These are phyloP conservation scores for Melastoma malabathricum DNA, from an alignment of 345 rosid species.

Conservation along the genomic window DNA sequence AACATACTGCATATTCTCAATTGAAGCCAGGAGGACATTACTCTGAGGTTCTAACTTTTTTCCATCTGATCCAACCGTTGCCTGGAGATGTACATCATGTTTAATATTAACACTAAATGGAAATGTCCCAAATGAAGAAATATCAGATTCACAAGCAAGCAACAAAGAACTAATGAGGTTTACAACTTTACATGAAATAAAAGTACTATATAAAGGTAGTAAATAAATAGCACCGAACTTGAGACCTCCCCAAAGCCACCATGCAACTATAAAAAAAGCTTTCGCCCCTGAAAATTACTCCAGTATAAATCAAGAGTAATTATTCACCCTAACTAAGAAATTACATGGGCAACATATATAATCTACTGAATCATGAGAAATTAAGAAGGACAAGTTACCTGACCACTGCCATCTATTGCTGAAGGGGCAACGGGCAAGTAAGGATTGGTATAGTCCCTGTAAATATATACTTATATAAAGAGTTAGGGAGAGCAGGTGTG, in stretches of 20 bases:
- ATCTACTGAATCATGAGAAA: too few species aligned
- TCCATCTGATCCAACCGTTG: conserved; percentile 70
- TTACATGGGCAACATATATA: too few species aligned
- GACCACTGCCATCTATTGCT: conserved; percentile 81
- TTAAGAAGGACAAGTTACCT: conserved; percentile 24
- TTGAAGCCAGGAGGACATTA: conserved; percentile 95
- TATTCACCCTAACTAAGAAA: too few species aligned
- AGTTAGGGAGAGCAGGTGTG: too few species aligned
- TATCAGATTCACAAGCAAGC: not conserved
- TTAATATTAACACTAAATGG: not conserved
- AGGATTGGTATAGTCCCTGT: conserved; percentile 93
- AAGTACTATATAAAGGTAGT: too few species aligned
- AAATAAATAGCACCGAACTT: too few species aligned
- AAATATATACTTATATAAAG: too few species aligned
- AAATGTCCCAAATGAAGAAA: not conserved
- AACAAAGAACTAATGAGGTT: not conserved
- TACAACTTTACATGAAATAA: too few species aligned
- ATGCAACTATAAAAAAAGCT: too few species aligned
- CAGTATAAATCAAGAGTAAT: too few species aligned
- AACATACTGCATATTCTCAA: conserved; percentile 98
- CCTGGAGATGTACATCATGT: conserved; percentile 22
- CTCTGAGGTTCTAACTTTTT: conserved; percentile 93
- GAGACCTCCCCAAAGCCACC: too few species aligned
- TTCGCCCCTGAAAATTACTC: too few species aligned
- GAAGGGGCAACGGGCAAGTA: conserved; percentile 97